Evolutionary conservation across 306 rosid species (phyloP).

Genomic region (Prunus salicina): DNA sequence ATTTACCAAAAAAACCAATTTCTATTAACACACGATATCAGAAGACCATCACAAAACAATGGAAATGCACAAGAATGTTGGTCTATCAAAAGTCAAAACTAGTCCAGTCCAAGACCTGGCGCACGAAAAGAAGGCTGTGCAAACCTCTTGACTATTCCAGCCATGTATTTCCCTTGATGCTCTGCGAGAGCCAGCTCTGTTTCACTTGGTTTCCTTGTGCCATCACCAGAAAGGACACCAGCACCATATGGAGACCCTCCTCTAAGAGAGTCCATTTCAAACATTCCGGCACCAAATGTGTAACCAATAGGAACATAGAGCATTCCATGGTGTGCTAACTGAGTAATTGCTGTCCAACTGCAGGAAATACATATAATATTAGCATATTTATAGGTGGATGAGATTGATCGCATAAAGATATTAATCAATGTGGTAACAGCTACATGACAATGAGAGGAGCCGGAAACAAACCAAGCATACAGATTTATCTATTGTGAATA

Average conservation of each 20-base stretch:
- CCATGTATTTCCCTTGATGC: conserved; percentile 82
- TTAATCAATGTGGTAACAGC: background rate
- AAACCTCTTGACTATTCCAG: conserved; percentile 51
- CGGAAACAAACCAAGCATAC: background rate
- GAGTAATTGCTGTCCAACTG: conserved; percentile 85
- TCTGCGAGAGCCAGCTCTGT: conserved; percentile 61
- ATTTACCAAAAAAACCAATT: background rate
- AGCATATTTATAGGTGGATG: background rate
- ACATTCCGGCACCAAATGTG: conserved; percentile 69
- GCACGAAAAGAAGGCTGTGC: conserved; percentile 21
- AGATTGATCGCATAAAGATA: background rate
- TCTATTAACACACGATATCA: conserved; percentile 26
- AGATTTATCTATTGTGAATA: background rate
- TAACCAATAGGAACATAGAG: conserved; percentile 76
- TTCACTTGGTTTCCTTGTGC: conserved; percentile 58
- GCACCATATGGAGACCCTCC: conserved; percentile 89
- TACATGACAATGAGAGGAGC: background rate
- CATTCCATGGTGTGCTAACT: conserved; percentile 85
- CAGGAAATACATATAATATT: conserved; percentile 11
- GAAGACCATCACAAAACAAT: conserved; percentile 9
- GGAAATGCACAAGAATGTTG: conserved; percentile 5
- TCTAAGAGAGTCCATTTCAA: conserved; percentile 53
- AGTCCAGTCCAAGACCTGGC: background rate
- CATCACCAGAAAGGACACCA: conserved; percentile 66
- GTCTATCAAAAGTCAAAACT: background rate